A percentile compares a stretch with the other conserved stretches of the same genome.
phyloP scores from a whole-genome alignment of 2,329 filamentous ascomycete genomes.

The Didymella sp. region DNA sequence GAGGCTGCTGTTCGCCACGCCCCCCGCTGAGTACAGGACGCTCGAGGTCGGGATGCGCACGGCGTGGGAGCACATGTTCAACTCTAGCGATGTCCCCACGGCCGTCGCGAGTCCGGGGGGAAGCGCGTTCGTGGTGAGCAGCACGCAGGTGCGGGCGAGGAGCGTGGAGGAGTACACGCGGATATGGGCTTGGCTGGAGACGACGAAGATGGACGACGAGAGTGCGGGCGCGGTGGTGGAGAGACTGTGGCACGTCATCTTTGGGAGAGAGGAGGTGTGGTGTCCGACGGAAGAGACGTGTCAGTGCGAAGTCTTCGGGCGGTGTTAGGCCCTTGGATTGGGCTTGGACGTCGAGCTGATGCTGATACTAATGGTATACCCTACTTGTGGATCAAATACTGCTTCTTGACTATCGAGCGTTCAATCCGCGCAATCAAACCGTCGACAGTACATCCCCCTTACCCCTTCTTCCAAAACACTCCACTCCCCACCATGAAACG shows the following conservation, averaged over 20 bases:
- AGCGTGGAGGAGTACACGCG: slow-evolving; percentile 40
- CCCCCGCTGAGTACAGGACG: slow-evolving; percentile 27
- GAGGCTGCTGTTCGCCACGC: slow-evolving; percentile 39
- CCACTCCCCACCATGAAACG: neutral
- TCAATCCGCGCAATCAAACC: neutral
- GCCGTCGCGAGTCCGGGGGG: slow-evolving; percentile 56
- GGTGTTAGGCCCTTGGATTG: too few species aligned
- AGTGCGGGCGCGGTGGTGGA: slow-evolving; percentile 34
- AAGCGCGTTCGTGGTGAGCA: slow-evolving; percentile 46
- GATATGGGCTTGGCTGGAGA: slow-evolving; percentile 35
- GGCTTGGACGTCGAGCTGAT: too few species aligned
- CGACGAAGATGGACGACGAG: slow-evolving; percentile 38
- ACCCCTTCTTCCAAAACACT: neutral
- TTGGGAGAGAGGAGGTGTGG: slow-evolving; percentile 30
- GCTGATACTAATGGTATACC: neutral
- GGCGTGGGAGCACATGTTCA: slow-evolving; percentile 57
- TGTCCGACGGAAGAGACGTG: slow-evolving; percentile 36
- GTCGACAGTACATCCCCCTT: neutral
- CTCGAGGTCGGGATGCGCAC: slow-evolving; percentile 37
- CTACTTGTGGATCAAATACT: neutral
- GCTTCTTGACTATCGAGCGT: neutral
- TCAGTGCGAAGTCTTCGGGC: slow-evolving; percentile 37
- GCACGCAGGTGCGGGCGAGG: slow-evolving; percentile 34
- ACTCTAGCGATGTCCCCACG: slow-evolving; percentile 44
- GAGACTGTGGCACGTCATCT: slow-evolving; percentile 39